These are phyloP conservation scores for Gymnopilus junonius DNA, from an alignment of 768 basidiomycete species.

Conservation along the genomic window DNA sequence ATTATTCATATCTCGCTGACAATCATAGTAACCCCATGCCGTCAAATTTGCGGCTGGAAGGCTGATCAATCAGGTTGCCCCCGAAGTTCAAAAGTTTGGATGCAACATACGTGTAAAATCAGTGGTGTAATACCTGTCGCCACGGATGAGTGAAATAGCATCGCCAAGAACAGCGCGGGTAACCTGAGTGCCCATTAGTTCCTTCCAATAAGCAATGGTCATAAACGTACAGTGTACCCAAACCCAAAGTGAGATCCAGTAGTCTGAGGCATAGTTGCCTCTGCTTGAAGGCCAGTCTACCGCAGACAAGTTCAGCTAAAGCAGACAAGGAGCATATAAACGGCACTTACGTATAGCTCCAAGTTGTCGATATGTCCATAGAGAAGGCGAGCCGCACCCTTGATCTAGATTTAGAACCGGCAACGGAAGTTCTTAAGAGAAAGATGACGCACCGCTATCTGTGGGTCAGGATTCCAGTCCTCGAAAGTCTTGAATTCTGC, in stretches of 20 bases:
- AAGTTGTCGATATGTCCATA: constrained; percentile 16
- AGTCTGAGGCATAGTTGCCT: constrained; percentile 9
- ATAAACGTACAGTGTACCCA: constrained; percentile 50
- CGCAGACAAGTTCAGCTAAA: neutral
- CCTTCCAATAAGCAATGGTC: neutral
- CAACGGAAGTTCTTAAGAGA: no score
- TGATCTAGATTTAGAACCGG: neutral
- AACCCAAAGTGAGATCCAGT: constrained; percentile 28
- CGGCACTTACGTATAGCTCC: constrained; percentile 10
- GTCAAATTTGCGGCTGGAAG: constrained; percentile 46
- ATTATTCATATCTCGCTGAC: constrained; percentile 45
- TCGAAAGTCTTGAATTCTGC: constrained; percentile 49
- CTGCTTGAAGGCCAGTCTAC: constrained; percentile 15
- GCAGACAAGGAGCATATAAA: neutral
- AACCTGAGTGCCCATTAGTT: constrained; percentile 30
- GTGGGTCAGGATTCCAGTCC: constrained; percentile 57
- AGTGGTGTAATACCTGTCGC: constrained; percentile 57
- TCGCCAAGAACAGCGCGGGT: constrained; percentile 56
- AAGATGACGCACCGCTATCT: constrained; percentile 43
- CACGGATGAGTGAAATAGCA: constrained; percentile 55
- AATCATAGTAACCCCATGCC: constrained; percentile 57
- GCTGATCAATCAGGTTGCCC: neutral
- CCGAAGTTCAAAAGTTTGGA: no score
- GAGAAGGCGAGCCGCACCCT: constrained; percentile 9
- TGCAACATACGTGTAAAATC: constrained; percentile 52